Evolutionary conservation across 345 rosid species (phyloP), one percentile per base, ranked within the genome.

Genomic region (Rubroshorea leprosula): DNA sequence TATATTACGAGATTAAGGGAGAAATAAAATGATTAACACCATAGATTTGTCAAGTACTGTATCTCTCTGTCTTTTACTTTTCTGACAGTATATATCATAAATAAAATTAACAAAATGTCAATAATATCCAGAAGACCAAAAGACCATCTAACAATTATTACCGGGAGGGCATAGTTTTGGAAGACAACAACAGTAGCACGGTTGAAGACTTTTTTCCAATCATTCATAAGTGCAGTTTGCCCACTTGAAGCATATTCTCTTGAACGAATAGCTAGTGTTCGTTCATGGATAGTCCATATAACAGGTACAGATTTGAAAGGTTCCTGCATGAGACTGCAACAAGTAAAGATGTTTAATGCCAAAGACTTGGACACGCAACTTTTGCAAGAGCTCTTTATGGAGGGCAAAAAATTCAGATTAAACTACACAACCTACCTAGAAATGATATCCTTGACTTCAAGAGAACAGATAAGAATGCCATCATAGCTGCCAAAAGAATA

Each of bases 301-400:
- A 93, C 81, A 65, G 99, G 96, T 61, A 85, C 49, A 54, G 95
- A 81, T 77, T 89, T 89, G 75, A 90, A 93, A 54, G 99, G 99
- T 65, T 93, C 97, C 84, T 79, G 95, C 92, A 84, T 74, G 59
- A 89, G 78, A 81, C 99, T 93, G 84, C 47, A 68, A 61, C 54
- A 81, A 75, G 74, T 64, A 67, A 13, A 35, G 12, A 72, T 75
- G 70, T 65, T n/a, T 70, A 61, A 64, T 58, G 64, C 67, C 60
- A 74, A 61, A 43, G 54, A 60, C 59, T 59, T 41, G n/a, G 23
- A 57, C 23, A 61, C 51, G 23, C 24, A 52, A 38, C 38, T 13
- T 35, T 13, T 8, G 41, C 41, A 35, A 8, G 12, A 35, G 12
- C 7, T 3, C 41, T 35, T 13, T 6, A 35, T 35, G 41, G 41